A percentile compares a stretch with the other conserved stretches of the same genome.
Evolutionary conservation across 805 yeast genomes (phyloP).

Genomic region (Tetrapisispora taiwanensis): DNA sequence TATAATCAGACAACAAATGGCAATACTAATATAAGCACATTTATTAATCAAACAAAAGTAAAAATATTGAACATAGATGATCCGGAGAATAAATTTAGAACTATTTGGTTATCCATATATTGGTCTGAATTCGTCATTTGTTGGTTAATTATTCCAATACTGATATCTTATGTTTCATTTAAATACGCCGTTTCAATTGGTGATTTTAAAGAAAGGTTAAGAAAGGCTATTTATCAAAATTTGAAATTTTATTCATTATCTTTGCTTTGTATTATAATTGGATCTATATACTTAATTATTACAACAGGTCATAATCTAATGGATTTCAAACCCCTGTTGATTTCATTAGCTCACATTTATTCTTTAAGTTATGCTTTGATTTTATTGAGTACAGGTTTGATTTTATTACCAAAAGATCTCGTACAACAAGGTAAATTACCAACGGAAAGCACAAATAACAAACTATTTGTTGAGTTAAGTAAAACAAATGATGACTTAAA

Average conservation of each 20-base stretch:
- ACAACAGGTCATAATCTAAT: slow-evolving; percentile 18
- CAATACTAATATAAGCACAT: neutral
- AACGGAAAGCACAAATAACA: slow-evolving; percentile 12
- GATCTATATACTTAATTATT: slow-evolving; percentile 18
- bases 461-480: slow-evolving; percentile 22
- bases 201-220: slow-evolving; percentile 12
- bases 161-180: slow-evolving; percentile 23
- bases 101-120: slow-evolving; percentile 21
- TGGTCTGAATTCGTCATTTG: slow-evolving; percentile 25
- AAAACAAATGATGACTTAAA: slow-evolving; percentile 26
- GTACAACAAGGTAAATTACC: slow-evolving; percentile 8
- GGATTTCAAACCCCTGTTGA: slow-evolving; percentile 24
- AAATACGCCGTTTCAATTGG: slow-evolving; percentile 17
- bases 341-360: slow-evolving; percentile 26
- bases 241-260: slow-evolving; percentile 24
- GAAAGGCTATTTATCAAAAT: slow-evolving; percentile 18
- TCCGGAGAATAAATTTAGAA: slow-evolving; percentile 7
- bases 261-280: slow-evolving; percentile 14
- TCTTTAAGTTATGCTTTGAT: slow-evolving; percentile 24
- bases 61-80: neutral
- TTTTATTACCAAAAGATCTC: slow-evolving; percentile 21
- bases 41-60: neutral
- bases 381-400: slow-evolving; percentile 22
- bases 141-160: slow-evolving; percentile 26
- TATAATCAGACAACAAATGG: neutral